Conservation (phyloP, 2,329 filamentous ascomycete genomes). For the Microdochium paspali region DNA sequence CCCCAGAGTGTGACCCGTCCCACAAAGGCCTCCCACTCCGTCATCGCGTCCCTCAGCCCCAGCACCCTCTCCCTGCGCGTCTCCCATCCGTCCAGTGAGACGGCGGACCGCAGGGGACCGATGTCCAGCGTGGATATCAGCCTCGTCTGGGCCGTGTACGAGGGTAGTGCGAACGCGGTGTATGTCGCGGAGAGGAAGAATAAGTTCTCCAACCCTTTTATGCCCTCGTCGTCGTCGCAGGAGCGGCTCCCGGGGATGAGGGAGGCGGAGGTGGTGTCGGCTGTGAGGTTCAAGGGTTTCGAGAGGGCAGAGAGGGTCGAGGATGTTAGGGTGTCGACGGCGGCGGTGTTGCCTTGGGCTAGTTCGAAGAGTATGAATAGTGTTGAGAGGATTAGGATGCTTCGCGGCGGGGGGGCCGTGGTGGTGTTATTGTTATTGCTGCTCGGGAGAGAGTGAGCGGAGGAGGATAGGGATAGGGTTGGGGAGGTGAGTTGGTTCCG, state of each 20-base stretch:
- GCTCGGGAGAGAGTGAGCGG: no score
- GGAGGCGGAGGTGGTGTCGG: not conserved
- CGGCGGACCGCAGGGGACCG: not conserved
- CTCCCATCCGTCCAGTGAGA: not conserved
- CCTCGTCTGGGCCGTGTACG: not conserved
- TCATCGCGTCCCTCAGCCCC: not conserved
- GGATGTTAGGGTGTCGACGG: not conserved
- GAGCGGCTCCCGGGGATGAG: not conserved
- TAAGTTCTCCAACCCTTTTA: not conserved
- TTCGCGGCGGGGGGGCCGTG: not conserved
- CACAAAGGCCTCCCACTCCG: not conserved
- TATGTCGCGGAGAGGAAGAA: not conserved
- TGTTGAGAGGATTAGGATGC: not conserved
- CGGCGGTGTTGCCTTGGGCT: not conserved
- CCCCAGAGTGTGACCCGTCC: not conserved
- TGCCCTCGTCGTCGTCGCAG: not conserved
- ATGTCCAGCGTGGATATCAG: not conserved
- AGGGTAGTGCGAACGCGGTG: not conserved
- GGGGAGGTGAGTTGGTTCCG: not conserved
- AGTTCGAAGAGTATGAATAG: not conserved
- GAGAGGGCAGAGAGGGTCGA: not conserved
- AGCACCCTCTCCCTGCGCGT: not conserved
- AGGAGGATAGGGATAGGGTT: no score
- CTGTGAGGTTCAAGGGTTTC: not conserved
- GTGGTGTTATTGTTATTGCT: no score